Percentiles rank a stretch among this genome's conserved stretches.
Conservation (phyloP, 306 rosid species). For the Alnus rubra region DNA sequence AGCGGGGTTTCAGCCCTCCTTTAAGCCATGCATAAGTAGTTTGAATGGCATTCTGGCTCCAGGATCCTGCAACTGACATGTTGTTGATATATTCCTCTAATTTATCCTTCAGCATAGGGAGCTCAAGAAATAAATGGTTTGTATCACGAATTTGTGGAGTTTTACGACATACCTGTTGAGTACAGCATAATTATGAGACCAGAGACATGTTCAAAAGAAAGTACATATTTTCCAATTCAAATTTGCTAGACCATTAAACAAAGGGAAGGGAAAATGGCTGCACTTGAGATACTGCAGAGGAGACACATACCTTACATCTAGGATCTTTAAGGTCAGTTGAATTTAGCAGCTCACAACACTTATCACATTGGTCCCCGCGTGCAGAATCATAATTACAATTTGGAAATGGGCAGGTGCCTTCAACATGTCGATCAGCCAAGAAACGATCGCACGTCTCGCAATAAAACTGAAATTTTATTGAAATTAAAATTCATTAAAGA, state of each 20-base stretch:
- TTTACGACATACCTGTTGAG: conserved; percentile 67
- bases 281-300: background rate
- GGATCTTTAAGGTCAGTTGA: conserved; percentile 84
- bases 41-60: conserved; percentile 98
- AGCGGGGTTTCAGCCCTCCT: conserved; percentile 81
- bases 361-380: conserved; percentile 95
- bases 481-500: conserved; percentile 21
- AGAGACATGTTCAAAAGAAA: background rate
- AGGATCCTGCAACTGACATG: conserved; percentile 75
- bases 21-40: conserved; percentile 84
- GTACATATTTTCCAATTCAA: background rate
- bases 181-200: background rate
- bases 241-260: background rate
- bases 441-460: conserved; percentile 80
- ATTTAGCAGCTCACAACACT: conserved; percentile 89
- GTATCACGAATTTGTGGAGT: conserved; percentile 84
- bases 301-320: conserved; percentile 74
- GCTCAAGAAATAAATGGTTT: conserved; percentile 89
- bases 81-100: conserved; percentile 68
- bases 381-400: conserved; percentile 91
- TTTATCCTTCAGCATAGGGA: conserved; percentile 70
- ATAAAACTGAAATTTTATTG: conserved; percentile 65
- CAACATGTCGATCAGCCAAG: conserved; percentile 92
- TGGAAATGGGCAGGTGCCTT: conserved; percentile 78
- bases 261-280: background rate